Base-by-base conservation (phyloP, 164 flowering plant species). In the Magnolia kwangsiensis region DNA sequence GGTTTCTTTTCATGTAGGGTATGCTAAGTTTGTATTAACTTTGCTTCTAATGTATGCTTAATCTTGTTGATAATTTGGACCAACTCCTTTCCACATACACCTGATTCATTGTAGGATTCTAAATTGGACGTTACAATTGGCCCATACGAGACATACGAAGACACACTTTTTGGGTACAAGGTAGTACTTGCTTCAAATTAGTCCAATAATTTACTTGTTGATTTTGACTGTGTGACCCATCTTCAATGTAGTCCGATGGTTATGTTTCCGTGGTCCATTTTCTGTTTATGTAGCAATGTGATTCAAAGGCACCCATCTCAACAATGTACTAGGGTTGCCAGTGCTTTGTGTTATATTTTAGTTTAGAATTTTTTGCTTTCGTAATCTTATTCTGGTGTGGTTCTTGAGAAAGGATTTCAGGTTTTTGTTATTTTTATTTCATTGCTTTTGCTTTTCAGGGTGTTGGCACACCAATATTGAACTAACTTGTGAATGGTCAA, bases 141-240 rank as follows among this genome's bases (percentile, higher is more conserved):
- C 66, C 99, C 98, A 37, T 95, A 95, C 78, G 98, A 95, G 88
- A 95, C 98, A 51, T 95, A 93, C 79, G 98, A 92, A 86, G 99
- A 95, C 82, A 50, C 88, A 71, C 79, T 91, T 70, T 93, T 92
- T 82, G 97, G 99, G 61, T 95, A 91, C 87, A 95, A 95, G 97
- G 98, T 95, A 86, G 64, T 37, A 29, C 63, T 50, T 72, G 61
- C 74, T 19, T 50, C 45, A 37, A 16, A 16, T 7, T 55, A 10
- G 8, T 55, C 61, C 18, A 16, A 11, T 55, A 8, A 16, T 55
- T 16, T 10, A 55, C 8, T 18, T 55, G 61, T 10, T 16, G 18
- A 55, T 55, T 55, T 18, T 16, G 16, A 10, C 18, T 55, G 16
- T 8, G 8, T 10, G 61, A 55, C 61, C 61, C 13, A 10, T 55